Percentiles rank a stretch among this genome's conserved stretches.
These are phyloP conservation scores for Penicillium verrucosum DNA, from an alignment of 2,329 filamentous ascomycete genomes.

Conservation along the genomic window DNA sequence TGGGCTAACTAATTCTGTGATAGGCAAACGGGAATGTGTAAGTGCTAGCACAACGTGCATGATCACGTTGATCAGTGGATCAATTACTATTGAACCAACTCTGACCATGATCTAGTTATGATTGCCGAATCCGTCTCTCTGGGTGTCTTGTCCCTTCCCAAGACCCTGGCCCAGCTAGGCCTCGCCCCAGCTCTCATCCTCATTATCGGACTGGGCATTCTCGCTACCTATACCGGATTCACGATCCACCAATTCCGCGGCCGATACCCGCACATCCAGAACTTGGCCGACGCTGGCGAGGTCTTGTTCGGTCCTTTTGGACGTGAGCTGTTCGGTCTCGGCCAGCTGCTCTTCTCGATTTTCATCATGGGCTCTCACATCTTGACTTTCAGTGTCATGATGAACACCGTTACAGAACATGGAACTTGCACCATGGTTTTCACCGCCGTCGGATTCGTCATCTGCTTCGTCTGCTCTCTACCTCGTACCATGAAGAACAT, in stretches of 20 bases:
- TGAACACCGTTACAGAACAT: slow-evolving; percentile 62
- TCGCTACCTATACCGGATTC: slow-evolving; percentile 59
- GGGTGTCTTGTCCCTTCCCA: slow-evolving; percentile 20
- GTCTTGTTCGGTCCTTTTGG: slow-evolving; percentile 60
- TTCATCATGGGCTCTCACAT: slow-evolving; percentile 71
- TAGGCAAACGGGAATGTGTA: slow-evolving; percentile 26
- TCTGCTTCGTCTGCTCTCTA: slow-evolving; percentile 59
- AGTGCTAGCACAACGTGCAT: slow-evolving; percentile 1
- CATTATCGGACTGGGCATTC: slow-evolving; percentile 53
- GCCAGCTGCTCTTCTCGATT: slow-evolving; percentile 62
- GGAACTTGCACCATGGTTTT: slow-evolving; percentile 63
- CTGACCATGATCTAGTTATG: slow-evolving; percentile 17
- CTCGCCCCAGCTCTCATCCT: slow-evolving; percentile 47
- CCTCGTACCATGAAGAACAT: slow-evolving; percentile 62
- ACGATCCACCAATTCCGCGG: slow-evolving; percentile 58
- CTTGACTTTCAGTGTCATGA: slow-evolving; percentile 65
- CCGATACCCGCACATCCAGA: slow-evolving; percentile 58
- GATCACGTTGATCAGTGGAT: not conserved
- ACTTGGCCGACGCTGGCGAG: slow-evolving; percentile 65
- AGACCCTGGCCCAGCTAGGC: slow-evolving; percentile 18
- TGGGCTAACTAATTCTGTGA: slow-evolving; percentile 1
- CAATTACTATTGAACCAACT: not conserved
- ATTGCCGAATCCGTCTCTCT: slow-evolving; percentile 24
- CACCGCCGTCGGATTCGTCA: slow-evolving; percentile 55
- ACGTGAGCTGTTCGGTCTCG: slow-evolving; percentile 60